Base-by-base conservation (phyloP, 2,329 filamentous ascomycete species). In the Ceratocystis eucalypticola region DNA sequence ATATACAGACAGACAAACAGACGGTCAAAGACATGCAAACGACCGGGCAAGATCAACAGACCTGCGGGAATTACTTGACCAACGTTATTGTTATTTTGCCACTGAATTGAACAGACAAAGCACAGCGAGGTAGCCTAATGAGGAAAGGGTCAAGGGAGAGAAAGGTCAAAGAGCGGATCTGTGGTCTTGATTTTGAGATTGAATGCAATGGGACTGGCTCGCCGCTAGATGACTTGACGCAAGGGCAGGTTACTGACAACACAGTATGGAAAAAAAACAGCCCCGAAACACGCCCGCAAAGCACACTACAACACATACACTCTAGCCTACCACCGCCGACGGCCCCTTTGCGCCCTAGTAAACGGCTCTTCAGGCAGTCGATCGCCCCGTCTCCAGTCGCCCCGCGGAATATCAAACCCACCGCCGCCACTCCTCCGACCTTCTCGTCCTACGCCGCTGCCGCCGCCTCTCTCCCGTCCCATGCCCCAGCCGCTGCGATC, bases 351-450 rank as follows among this genome's bases (percentile, higher is more conserved):
- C 30, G 55, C 12, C 17, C 55, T 33, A n/a, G 28, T 3, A 15
- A 37, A 59, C 25, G 55, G 33, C 8, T 46, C 41, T 5, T 63
- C 61, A 6, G 61, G 41, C 30, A 63, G n/a, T 45, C 71, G 73
- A 74, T 71, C 74, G 72, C 70, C 68, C 72, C 70, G 73, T 17
- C 70, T 71, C 66, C 71, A 71, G 57, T 74, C 70, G 37, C 73
- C 71, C 48, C 65, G 62, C n/a, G 65, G 65, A 41, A 72, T 71
- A 1, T 70, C 71, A 8, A 71, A 71, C n/a, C 71, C 71, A 17
- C 68, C 69, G 48, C 67, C 62, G 17, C 68, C 69, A 50, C 67
- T 61, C 1, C 70, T 74, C 20, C 72, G 71, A 7, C 68, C 66
- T 10, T 71, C 72, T 28, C 71, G 69, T 33, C 44, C 30, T 65